These are phyloP conservation scores for Leccinum uliginosum DNA, from an alignment of 768 basidiomycete species.

Conservation along the genomic window DNA sequence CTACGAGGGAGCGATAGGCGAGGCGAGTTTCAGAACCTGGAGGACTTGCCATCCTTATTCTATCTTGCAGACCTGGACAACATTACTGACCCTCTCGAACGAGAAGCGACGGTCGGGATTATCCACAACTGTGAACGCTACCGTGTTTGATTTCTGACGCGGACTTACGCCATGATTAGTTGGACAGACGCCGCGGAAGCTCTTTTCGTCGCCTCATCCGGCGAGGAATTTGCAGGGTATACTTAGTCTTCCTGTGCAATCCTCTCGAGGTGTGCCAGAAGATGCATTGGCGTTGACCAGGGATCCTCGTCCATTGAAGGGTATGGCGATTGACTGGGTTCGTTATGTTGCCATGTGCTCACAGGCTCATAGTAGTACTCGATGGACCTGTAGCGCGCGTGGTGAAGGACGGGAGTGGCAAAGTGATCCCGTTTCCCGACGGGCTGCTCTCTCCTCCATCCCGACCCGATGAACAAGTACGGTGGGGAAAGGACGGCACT, in stretches of 20 bases:
- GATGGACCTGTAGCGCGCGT: conserved; percentile 38
- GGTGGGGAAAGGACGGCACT: conserved; percentile 59
- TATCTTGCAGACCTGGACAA: conserved; percentile 65
- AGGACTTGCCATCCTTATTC: not conserved
- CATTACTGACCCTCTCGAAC: conserved; percentile 82
- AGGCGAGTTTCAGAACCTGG: conserved; percentile 1
- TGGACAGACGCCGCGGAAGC: conserved; percentile 86
- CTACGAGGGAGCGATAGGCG: conserved; percentile 86
- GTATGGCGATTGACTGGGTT: conserved; percentile 31
- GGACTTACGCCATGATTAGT: conserved; percentile 40
- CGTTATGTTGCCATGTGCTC: not conserved
- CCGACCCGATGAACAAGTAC: conserved; percentile 62
- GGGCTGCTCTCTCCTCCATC: conserved; percentile 56
- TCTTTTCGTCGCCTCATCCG: conserved; percentile 78
- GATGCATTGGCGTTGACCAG: conserved; percentile 69
- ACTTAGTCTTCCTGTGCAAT: conserved; percentile 67
- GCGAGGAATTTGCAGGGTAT: conserved; percentile 65
- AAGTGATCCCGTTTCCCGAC: conserved; percentile 57
- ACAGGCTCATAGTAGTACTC: conserved; percentile 37
- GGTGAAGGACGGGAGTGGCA: conserved; percentile 40
- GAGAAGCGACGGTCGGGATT: conserved; percentile 90
- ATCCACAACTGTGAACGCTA: conserved; percentile 80
- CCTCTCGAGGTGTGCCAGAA: conserved; percentile 76
- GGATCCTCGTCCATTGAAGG: conserved; percentile 50
- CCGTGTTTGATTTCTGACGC: not conserved